phyloP scores from a whole-genome alignment of 2,329 filamentous ascomycete genomes.

The Beauveria sp. region DNA sequence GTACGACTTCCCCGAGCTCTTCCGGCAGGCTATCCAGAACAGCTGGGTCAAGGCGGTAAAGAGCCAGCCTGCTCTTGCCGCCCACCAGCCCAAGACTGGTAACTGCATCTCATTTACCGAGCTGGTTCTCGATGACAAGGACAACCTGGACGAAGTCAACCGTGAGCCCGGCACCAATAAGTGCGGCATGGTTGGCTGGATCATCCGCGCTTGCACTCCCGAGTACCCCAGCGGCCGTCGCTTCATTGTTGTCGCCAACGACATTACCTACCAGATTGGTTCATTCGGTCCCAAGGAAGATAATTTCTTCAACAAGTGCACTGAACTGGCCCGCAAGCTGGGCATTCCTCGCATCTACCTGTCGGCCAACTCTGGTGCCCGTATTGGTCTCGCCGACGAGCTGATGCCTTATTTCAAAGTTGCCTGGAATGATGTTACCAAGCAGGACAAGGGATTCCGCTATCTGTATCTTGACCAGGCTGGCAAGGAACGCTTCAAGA shows the following conservation, averaged over 20 bases:
- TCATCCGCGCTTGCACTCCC: slow-evolving; percentile 87
- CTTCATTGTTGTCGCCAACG: slow-evolving; percentile 96
- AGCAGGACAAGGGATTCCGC: slow-evolving; percentile 86
- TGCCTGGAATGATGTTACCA: slow-evolving; percentile 81
- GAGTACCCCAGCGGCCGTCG: slow-evolving; percentile 89
- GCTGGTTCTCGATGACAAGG: slow-evolving; percentile 88
- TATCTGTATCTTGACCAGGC: slow-evolving; percentile 91
- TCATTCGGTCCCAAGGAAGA: slow-evolving; percentile 96
- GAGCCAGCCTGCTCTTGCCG: slow-evolving; percentile 64
- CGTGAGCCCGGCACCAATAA: slow-evolving; percentile 92
- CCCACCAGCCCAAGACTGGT: slow-evolving; percentile 76
- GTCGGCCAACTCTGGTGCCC: slow-evolving; percentile 97
- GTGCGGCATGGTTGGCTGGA: slow-evolving; percentile 98
- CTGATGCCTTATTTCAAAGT: slow-evolving; percentile 96
- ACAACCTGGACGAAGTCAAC: slow-evolving; percentile 86
- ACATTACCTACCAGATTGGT: slow-evolving; percentile 98
- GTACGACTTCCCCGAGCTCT: slow-evolving; percentile 98
- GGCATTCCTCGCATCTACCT: slow-evolving; percentile 96
- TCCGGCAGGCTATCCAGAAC: slow-evolving; percentile 96
- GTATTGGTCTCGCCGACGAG: slow-evolving; percentile 93
- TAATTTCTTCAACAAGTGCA: slow-evolving; percentile 98
- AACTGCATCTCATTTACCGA: slow-evolving; percentile 93
- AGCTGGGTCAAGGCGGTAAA: slow-evolving; percentile 73
- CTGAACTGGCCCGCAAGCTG: slow-evolving; percentile 85
- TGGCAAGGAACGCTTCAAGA: slow-evolving; percentile 79